Evolutionary conservation across 495 filamentous ascomycete genomes (phyloP), one percentile per base, ranked within the genome.

Genomic region (Pyronema domesticum): DNA sequence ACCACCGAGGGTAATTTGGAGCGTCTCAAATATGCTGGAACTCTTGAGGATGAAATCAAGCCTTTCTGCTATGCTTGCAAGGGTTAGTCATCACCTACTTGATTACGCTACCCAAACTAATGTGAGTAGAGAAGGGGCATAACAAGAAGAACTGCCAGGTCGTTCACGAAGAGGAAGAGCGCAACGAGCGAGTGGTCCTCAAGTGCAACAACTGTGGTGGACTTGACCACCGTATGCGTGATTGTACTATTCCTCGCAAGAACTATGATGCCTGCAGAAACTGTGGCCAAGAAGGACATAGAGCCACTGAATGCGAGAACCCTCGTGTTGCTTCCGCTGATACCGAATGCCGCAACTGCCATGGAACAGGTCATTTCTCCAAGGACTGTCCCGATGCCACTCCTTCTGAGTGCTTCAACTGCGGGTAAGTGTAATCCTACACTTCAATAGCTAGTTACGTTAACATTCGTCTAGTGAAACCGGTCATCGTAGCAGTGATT

Each of bases 281-380:
- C 65, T 95, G 89, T 75, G 79, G 72, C 36, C 65, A 81, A 55
- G 70, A 72, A 30, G 76, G 77, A 3, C 83, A 86, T 57, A 72
- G 68, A 13, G 69, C 76, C 10, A 62, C 70, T 13, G 81, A 85
- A 1, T 86, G 82, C 58, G 65, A 80, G 0, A 72, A 93, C 66
- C 84, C 85, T 23, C 82, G 80, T 33, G 80, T 79, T 51, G 78
- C 82, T 18, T 55, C 60, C 40, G 79, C 74, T 13, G 74, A 74
- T 51, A 79, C 93, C 3, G 86, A 94, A 67, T 95, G 89, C 66
- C 80, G 79, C 46, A 80, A 80, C 45, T 93, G 88, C 68, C 72
- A 74, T 37, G 73, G 83, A 67, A 75, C 75, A 51, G 89, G 89
- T 4, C 89, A 95, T 59, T 91, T 89, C 67, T 77, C 83, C 3